Conservation (phyloP, 306 rosid species). For the Corylus americana region DNA sequence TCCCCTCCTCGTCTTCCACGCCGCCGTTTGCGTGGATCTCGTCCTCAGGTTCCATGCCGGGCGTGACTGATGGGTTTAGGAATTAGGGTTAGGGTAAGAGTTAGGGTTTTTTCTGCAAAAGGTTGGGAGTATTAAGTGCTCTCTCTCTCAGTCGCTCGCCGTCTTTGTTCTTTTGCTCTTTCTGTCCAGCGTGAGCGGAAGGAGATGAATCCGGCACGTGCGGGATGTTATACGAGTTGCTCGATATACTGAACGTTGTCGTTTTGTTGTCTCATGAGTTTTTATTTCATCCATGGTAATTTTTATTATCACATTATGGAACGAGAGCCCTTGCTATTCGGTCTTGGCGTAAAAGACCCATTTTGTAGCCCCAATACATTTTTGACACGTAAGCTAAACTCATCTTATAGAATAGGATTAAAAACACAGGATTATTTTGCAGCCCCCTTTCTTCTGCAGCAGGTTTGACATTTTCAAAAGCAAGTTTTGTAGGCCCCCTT, state of each 20-base stretch:
- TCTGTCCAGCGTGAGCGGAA: not conserved
- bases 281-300: too few relatives aligned
- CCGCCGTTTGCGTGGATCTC: constrained; percentile 82
- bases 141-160: not conserved
- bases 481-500: too few relatives aligned
- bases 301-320: too few relatives aligned
- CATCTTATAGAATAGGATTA: too few relatives aligned
- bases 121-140: not conserved
- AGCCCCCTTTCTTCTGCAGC: too few relatives aligned
- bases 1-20: constrained; percentile 44
- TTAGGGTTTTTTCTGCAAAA: not conserved
- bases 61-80: not conserved
- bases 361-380: too few relatives aligned
- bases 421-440: too few relatives aligned
- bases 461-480: too few relatives aligned
- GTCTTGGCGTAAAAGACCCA: too few relatives aligned
- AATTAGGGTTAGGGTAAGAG: constrained; percentile 32
- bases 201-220: not conserved
- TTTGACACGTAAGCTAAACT: too few relatives aligned
- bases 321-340: too few relatives aligned
- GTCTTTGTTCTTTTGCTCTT: too few relatives aligned
- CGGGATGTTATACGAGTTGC: not conserved
- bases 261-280: not conserved
- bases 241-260: not conserved
- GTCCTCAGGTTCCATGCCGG: constrained; percentile 75